Percentiles rank a stretch among this genome's conserved stretches.
These are phyloP conservation scores for Laburnicola sp. DNA, from an alignment of 2,329 filamentous ascomycete genomes.

Conservation along the genomic window DNA sequence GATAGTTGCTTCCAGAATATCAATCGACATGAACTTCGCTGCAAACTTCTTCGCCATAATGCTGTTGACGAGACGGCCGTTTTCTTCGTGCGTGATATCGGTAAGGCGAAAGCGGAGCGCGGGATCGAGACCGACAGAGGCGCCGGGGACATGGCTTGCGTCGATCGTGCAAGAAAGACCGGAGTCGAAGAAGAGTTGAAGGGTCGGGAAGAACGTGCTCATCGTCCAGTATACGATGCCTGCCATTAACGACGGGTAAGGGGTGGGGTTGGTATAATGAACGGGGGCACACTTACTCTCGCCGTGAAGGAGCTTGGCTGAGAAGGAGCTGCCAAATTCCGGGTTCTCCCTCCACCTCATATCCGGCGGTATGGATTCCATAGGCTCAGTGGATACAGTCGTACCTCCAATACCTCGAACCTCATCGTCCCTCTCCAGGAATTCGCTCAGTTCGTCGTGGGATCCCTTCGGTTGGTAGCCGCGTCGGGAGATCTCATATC, in stretches of 20 bases:
- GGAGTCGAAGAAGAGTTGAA: conserved; percentile 38
- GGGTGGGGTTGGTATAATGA: neutral
- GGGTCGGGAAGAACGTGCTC: conserved; percentile 34
- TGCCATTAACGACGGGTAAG: conserved; percentile 1
- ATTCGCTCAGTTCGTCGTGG: conserved; percentile 27
- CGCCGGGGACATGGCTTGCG: conserved; percentile 16
- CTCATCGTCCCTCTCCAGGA: conserved; percentile 23
- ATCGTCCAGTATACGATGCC: conserved; percentile 32
- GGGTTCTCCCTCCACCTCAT: conserved; percentile 8
- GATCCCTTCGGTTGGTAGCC: conserved; percentile 9
- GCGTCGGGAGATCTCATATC: conserved; percentile 24
- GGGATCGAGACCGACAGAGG: conserved; percentile 28
- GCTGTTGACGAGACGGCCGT: conserved; percentile 22
- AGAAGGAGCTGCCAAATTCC: conserved; percentile 16
- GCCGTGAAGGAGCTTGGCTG: conserved; percentile 19
- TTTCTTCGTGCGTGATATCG: conserved; percentile 32
- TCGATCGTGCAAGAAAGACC: conserved; percentile 33
- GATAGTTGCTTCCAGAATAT: conserved; percentile 24
- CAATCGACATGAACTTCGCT: conserved; percentile 14
- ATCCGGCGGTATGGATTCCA: conserved; percentile 1
- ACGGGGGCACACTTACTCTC: conserved; percentile 21
- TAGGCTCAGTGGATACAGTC: conserved; percentile 17
- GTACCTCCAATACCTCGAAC: conserved; percentile 24
- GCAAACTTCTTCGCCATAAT: conserved; percentile 21
- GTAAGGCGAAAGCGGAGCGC: conserved; percentile 33